Evolutionary conservation across 192 early-diverging fungal species (phyloP).

Genomic region (Linderina pennispora): DNA sequence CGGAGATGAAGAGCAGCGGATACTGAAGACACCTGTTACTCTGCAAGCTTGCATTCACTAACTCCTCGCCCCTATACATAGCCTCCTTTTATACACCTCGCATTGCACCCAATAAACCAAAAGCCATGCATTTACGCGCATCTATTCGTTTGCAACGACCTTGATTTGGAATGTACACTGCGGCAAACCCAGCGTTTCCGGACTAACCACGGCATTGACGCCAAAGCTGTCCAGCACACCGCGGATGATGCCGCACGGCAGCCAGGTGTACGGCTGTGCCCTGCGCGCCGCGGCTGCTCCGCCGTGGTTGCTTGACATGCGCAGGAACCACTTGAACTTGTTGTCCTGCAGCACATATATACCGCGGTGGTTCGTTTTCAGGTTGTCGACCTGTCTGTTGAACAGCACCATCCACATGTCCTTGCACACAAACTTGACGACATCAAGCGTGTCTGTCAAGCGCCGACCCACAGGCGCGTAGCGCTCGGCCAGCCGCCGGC

Average conservation of each 20-base stretch:
- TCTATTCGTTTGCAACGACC: slow-evolving; percentile 25
- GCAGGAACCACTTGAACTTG: slow-evolving; percentile 90
- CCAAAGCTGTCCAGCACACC: slow-evolving; percentile 92
- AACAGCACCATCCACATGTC: slow-evolving; percentile 95
- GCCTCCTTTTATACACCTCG: too few relatives aligned
- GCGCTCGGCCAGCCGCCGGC: slow-evolving; percentile 82
- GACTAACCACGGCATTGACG: slow-evolving; percentile 74
- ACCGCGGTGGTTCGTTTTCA: slow-evolving; percentile 98
- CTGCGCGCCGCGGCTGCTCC: slow-evolving; percentile 69
- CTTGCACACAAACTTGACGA: slow-evolving; percentile 99
- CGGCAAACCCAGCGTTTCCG: slow-evolving; percentile 77
- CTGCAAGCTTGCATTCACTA: too few relatives aligned
- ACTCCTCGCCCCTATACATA: too few relatives aligned
- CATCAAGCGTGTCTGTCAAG: slow-evolving; percentile 89
- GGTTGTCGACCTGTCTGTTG: slow-evolving; percentile 96
- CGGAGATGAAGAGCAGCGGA: slow-evolving; percentile 15
- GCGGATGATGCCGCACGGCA: slow-evolving; percentile 95
- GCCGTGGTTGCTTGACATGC: slow-evolving; percentile 81
- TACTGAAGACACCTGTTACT: too few relatives aligned
- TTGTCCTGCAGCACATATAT: slow-evolving; percentile 98
- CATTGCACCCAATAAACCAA: too few relatives aligned
- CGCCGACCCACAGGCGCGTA: slow-evolving; percentile 81
- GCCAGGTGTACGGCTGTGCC: slow-evolving; percentile 86
- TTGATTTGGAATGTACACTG: slow-evolving; percentile 65
- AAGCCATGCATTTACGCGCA: too few relatives aligned